Conservation (phyloP, 176 grass and related monocot genomes). For the Eremochloa ophiuroides region DNA sequence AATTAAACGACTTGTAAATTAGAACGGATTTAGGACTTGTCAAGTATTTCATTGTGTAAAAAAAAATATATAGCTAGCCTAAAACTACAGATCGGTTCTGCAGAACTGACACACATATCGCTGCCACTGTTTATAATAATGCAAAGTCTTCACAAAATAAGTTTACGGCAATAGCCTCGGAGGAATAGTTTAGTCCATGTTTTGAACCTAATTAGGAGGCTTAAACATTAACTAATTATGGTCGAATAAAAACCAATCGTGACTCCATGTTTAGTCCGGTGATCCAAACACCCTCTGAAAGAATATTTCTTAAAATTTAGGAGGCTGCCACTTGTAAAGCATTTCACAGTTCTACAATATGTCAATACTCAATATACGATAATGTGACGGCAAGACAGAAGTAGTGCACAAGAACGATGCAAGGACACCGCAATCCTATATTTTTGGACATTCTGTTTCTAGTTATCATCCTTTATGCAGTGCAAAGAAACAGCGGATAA, state of each 20-base stretch:
- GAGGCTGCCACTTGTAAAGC: background rate
- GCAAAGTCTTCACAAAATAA: background rate
- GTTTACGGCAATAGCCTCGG: background rate
- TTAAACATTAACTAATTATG: too few relatives aligned
- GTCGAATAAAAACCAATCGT: too few relatives aligned
- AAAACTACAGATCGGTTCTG: too few relatives aligned
- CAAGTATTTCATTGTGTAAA: too few relatives aligned
- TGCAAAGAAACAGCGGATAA: background rate
- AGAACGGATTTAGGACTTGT: too few relatives aligned
- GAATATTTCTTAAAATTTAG: background rate
- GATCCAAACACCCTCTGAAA: too few relatives aligned
- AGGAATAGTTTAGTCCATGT: too few relatives aligned
- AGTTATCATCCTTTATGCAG: background rate
- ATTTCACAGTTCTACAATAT: background rate
- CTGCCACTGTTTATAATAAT: background rate
- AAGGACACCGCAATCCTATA: conserved; percentile 9
- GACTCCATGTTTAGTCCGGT: too few relatives aligned
- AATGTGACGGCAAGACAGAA: background rate
- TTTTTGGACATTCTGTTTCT: background rate
- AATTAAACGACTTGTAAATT: too few relatives aligned
- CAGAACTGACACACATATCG: background rate
- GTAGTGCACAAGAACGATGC: background rate
- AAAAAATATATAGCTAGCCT: too few relatives aligned
- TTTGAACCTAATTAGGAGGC: too few relatives aligned
- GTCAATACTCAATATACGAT: background rate